Base-by-base conservation (phyloP, 2,329 filamentous ascomycete species). In the Microdochium bolleyi region DNA sequence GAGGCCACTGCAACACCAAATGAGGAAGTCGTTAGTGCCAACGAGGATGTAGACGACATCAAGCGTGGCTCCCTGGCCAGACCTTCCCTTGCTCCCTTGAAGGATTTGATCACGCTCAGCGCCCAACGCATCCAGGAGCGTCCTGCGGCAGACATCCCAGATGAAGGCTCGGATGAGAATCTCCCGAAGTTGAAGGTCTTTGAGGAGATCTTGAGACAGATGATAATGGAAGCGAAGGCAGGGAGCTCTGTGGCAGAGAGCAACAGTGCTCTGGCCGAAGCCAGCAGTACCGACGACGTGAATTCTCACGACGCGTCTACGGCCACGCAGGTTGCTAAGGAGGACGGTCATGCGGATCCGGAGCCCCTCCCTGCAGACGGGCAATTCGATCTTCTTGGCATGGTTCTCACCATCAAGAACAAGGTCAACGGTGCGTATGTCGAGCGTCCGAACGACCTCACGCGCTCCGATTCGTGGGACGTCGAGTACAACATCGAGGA, bases 401-500 rank as follows among this genome's bases (percentile, higher is more conserved):
- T 94, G 77, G 83, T 83, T 14, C 72, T 96, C 52, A 85, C 82
- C 0, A 73, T 89, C 50, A 82, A 82, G 58, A 94, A 88, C 72
- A 81, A 79, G 57, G 79, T 95, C 52, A 86, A 94, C 62, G 84
- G 80, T 19, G 52, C 72, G 13, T 78, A 79, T 52, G 80, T 89
- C 1, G 63, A 72, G 0, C 83, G 90, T 2, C 88, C 90, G 0
- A 57, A 69, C 1, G 59, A 74, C 0, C 64, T 85, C 48, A 67
- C 51, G 0, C 30, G 61, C 14, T 21, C 10, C 5, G 67, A 64
- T 54, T 83, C 57, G 62, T 96, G 92, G 92, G 67, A 71, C 0
- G 73, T 96, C n/a, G 83, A 94, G 60, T 96, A 95, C 68, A 77
- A 84, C 34, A 70, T 96, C 49, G 77, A 79, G 48, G 87, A 92